These are phyloP conservation scores for Bothriochloa decipiens DNA, from an alignment of 176 grass and related monocot genomes.

Conservation along the genomic window DNA sequence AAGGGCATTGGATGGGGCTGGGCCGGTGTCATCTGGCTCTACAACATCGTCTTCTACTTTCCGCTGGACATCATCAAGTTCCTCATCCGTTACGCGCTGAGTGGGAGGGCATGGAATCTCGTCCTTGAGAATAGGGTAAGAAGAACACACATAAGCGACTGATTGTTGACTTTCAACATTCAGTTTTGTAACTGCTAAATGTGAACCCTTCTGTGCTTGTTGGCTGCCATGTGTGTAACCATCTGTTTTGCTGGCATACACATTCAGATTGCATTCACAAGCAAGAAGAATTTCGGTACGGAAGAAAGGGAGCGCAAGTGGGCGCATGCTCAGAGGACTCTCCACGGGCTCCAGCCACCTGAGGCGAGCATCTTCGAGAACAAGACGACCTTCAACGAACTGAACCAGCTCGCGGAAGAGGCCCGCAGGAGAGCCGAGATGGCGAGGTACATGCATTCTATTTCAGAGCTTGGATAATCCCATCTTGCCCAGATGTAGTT, in stretches of 20 bases:
- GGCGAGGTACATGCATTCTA: slow-evolving; percentile 50
- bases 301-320: slow-evolving; percentile 86
- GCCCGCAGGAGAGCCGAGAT: slow-evolving; percentile 81
- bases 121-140: slow-evolving; percentile 87
- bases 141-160: background rate
- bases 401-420: slow-evolving; percentile 81
- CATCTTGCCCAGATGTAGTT: background rate
- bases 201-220: background rate
- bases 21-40: slow-evolving; percentile 91
- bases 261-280: slow-evolving; percentile 75
- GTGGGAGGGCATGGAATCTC: slow-evolving; percentile 84
- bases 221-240: background rate
- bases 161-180: background rate
- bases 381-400: slow-evolving; percentile 58
- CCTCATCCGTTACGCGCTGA: slow-evolving; percentile 77
- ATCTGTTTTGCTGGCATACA: background rate
- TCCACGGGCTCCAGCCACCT: slow-evolving; percentile 68
- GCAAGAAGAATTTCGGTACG: slow-evolving; percentile 81
- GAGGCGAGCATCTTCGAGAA: slow-evolving; percentile 55
- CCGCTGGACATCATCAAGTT: slow-evolving; percentile 91
- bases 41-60: slow-evolving; percentile 81
- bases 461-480: background rate
- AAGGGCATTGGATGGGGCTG: slow-evolving; percentile 95
- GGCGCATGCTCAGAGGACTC: slow-evolving; percentile 83
- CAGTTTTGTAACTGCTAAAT: background rate